Evolutionary conservation across 148 eudicot genomes (phyloP).

Genomic region (Vaccinium vitisidaea): DNA sequence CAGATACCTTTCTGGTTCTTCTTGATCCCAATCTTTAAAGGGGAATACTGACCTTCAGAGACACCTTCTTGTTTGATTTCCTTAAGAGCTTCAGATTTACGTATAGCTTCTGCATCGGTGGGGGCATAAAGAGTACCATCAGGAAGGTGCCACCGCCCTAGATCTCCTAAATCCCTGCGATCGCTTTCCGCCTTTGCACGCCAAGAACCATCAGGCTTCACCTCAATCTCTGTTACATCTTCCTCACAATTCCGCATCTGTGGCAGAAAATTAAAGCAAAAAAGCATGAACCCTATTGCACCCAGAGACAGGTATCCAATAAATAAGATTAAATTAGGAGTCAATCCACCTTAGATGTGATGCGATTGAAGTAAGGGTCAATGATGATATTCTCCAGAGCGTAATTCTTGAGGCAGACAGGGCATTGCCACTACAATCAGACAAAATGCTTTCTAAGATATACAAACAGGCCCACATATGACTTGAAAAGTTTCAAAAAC

Average conservation of each 20-base stretch:
- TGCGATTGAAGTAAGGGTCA: slow-evolving; percentile 92
- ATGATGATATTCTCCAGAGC: slow-evolving; percentile 74
- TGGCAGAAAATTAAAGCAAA: neutral
- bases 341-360: slow-evolving; percentile 61
- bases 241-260: slow-evolving; percentile 81
- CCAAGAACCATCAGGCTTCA: slow-evolving; percentile 97
- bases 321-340: neutral
- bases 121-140: slow-evolving; percentile 53
- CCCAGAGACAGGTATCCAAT: neutral
- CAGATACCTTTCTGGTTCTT: slow-evolving; percentile 63
- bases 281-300: neutral
- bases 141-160: slow-evolving; percentile 61
- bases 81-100: slow-evolving; percentile 46
- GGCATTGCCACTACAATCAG: slow-evolving; percentile 84
- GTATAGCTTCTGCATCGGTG: slow-evolving; percentile 28
- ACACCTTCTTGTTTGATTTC: slow-evolving; percentile 38
- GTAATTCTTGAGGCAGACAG: slow-evolving; percentile 91
- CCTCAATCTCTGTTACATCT: slow-evolving; percentile 87
- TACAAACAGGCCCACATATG: neutral
- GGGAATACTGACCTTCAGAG: slow-evolving; percentile 28
- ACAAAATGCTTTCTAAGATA: slow-evolving; percentile 9
- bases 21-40: slow-evolving; percentile 58
- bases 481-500: neutral
- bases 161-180: slow-evolving; percentile 50
- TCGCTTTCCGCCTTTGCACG: slow-evolving; percentile 74